Evolutionary conservation across 257 asterid genomes (phyloP), one percentile per base, ranked within the genome.

Genomic region (Solanum bulbocastanum): DNA sequence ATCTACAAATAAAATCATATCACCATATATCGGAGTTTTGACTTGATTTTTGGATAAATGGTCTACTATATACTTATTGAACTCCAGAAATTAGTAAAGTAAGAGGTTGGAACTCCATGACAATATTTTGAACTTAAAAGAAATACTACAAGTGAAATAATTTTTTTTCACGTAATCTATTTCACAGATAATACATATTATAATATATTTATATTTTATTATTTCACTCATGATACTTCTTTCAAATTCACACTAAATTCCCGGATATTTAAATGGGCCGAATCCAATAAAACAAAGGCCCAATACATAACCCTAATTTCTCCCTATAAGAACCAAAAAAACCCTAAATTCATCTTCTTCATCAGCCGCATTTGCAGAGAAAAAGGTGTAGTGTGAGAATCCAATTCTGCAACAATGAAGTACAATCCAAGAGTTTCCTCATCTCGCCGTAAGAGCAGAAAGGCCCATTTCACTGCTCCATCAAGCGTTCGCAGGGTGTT

Each of bases 401-500:
- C 65, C 16, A 12, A 84, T 8, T 88, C 88, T 88, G 86, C 86
- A 75, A 92, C 88, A 37, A 94, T 94, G 98, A 93, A 94, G 91
- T 94, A 89, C 93, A 94, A 94, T 10, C 96, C 98, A 0, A 88
- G 96, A 30, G 98, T 93, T 2, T 89, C 96, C 8, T 91, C 93
- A n/a, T 94, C 98, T 72, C 94, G 98, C 88, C 93, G 95, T 78
- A 94, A 94, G 94, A 92, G 91, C 93, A 91, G 96, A 3, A 94
- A 94, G 93, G 96, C 96, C 20, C 96, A 94, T 88, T 94, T 94
- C 95, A 91, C 95, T 2, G 98, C 98, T 40, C 94, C 96, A 37
- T 94, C 98, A 23, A 93, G 95, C 88, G 92, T 94, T 40, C 95
- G 98, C 85, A 94, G 96, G n/a, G 92, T 94, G 5, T 85, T 94